Percentiles rank a stretch among this genome's conserved stretches.
Evolutionary conservation across 305 asterid genomes (phyloP).

Genomic region (Plantago rigida): DNA sequence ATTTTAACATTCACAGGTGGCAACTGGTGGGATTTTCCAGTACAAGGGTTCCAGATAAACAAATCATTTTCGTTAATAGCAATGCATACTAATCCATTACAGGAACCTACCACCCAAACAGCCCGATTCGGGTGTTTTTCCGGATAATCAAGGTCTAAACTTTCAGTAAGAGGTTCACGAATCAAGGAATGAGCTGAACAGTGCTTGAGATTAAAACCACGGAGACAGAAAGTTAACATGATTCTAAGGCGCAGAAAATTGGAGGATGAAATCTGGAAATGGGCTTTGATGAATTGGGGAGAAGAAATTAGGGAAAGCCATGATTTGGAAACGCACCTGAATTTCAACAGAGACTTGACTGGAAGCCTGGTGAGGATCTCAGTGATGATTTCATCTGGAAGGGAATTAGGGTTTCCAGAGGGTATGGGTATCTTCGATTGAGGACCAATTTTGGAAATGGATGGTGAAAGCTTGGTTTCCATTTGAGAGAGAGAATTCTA

Average conservation of each 20-base stretch:
- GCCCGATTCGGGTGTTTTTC: slow-evolving; percentile 23
- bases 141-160: slow-evolving; percentile 32
- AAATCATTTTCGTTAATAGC: slow-evolving; percentile 28
- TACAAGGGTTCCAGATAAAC: slow-evolving; percentile 47
- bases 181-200: slow-evolving; percentile 30
- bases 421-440: no score
- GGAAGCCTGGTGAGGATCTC: slow-evolving; percentile 29
- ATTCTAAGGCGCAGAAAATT: slow-evolving; percentile 20
- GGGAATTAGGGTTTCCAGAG: background rate
- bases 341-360: slow-evolving; percentile 28
- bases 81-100: slow-evolving; percentile 44
- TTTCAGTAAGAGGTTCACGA: slow-evolving; percentile 17
- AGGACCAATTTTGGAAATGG: no score
- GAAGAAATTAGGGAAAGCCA: slow-evolving; percentile 32
- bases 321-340: slow-evolving; percentile 33
- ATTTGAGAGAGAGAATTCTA: no score
- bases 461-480: no score
- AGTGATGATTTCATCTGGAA: slow-evolving; percentile 23
- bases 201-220: slow-evolving; percentile 26
- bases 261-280: slow-evolving; percentile 21
- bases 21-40: slow-evolving; percentile 28
- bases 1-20: slow-evolving; percentile 27
- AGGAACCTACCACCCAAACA: slow-evolving; percentile 42
- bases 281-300: slow-evolving; percentile 29
- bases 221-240: slow-evolving; percentile 26